Conservation (phyloP, 176 grass and related monocot genomes). For the Phoenix roebelenii region DNA sequence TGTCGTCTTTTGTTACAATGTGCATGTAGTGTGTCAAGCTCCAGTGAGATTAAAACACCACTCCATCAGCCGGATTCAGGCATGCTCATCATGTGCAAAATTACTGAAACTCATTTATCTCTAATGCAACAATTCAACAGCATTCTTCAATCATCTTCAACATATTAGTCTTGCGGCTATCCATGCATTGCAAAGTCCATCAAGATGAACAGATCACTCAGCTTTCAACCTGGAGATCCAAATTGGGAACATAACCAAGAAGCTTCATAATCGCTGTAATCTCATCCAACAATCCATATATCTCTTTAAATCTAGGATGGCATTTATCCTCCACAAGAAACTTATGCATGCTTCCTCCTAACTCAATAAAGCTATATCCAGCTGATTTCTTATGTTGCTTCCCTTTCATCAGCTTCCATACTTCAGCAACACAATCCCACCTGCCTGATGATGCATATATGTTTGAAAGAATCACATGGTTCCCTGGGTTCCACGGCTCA, state of each 20-base stretch:
- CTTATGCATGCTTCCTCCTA: conserved; percentile 45
- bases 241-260: conserved; percentile 17
- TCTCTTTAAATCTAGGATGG: conserved; percentile 37
- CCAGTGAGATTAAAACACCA: no score
- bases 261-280: conserved; percentile 45
- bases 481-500: conserved; percentile 46
- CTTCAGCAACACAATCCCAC: conserved; percentile 46
- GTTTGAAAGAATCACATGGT: conserved; percentile 60
- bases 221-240: conserved; percentile 16
- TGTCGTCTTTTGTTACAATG: no score
- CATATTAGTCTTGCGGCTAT: no score
- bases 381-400: conserved; percentile 68
- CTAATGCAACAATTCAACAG: no score
- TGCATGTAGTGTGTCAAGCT: no score
- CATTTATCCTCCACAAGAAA: conserved; percentile 63
- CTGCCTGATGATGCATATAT: conserved; percentile 50
- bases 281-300: conserved; percentile 38
- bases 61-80: no score
- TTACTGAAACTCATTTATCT: no score
- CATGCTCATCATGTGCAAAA: no score
- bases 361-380: conserved; percentile 61
- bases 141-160: no score
- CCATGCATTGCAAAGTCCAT: no score
- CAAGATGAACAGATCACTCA: conserved; percentile 3
- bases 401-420: conserved; percentile 55